These are phyloP conservation scores for Artomyces pyxidatus DNA, from an alignment of 768 basidiomycete genomes.

Conservation along the genomic window DNA sequence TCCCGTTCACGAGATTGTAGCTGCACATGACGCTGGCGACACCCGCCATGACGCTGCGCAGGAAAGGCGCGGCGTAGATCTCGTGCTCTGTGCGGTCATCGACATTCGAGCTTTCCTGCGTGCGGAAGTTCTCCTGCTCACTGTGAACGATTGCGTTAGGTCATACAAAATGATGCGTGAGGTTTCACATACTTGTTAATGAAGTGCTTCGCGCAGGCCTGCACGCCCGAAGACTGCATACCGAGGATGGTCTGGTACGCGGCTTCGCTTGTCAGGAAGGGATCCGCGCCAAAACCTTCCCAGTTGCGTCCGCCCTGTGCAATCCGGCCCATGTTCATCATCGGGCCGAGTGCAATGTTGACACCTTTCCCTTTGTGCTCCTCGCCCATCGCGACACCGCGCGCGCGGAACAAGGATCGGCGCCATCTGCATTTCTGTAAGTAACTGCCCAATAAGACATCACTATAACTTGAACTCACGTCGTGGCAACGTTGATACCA, in stretches of 20 bases:
- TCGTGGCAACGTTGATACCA: conserved; percentile 75
- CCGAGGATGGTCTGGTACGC: conserved; percentile 79
- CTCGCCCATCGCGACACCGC: conserved; percentile 71
- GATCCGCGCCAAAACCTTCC: conserved; percentile 95
- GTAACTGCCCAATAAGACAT: not conserved
- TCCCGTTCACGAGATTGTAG: conserved; percentile 63
- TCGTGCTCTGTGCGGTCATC: conserved; percentile 78
- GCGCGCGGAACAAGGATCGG: conserved; percentile 64
- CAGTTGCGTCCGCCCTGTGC: conserved; percentile 82
- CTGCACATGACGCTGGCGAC: conserved; percentile 71
- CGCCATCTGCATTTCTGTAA: conserved; percentile 45
- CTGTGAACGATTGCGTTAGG: conserved; percentile 23
- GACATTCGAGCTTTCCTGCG: conserved; percentile 51
- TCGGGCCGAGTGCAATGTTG: conserved; percentile 67
- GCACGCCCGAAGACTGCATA: conserved; percentile 70
- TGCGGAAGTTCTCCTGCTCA: conserved; percentile 62
- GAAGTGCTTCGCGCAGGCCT: conserved; percentile 82
- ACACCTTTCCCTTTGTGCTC: conserved; percentile 84
- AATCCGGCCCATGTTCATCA: conserved; percentile 83
- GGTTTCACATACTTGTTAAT: conserved; percentile 70
- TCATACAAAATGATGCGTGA: no score
- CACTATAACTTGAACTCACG: conserved; percentile 39
- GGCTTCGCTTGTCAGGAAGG: conserved; percentile 73
- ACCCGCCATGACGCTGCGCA: conserved; percentile 67
- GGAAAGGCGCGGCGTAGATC: conserved; percentile 63